These are phyloP conservation scores for Acacia acuminata DNA, from an alignment of 306 rosid species.

Conservation along the genomic window DNA sequence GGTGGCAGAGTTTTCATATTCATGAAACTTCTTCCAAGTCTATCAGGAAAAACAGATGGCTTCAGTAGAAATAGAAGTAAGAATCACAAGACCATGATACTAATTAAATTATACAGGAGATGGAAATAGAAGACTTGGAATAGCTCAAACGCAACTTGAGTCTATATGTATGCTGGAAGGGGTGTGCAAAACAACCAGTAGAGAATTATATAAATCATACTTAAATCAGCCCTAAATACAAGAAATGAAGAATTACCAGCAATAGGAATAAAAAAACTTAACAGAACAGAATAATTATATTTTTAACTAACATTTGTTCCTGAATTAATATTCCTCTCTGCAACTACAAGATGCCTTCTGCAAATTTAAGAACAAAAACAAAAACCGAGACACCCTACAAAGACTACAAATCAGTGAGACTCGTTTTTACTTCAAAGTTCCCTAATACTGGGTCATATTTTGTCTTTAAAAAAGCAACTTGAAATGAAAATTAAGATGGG, in stretches of 20 bases:
- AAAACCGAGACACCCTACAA: neutral
- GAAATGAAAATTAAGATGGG: neutral
- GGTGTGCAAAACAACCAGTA: neutral
- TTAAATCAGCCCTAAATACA: neutral
- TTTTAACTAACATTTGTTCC: neutral
- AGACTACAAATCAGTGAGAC: neutral
- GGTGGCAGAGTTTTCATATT: neutral
- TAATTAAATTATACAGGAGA: neutral
- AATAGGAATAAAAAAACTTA: neutral
- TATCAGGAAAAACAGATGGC: neutral
- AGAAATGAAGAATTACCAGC: neutral
- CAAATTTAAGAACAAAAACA: neutral
- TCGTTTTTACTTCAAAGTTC: neutral
- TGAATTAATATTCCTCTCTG: neutral
- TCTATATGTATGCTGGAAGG: neutral
- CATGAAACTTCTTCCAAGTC: neutral
- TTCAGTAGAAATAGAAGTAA: constrained; percentile 1
- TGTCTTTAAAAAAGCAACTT: neutral
- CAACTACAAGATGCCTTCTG: neutral
- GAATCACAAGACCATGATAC: neutral
- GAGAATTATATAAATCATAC: neutral
- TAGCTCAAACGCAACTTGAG: neutral
- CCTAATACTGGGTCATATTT: neutral
- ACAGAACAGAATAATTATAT: neutral
- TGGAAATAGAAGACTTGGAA: neutral